Evolutionary conservation across 345 rosid genomes (phyloP), one percentile per base, ranked within the genome.

Genomic region (Mallotus nudiflorus): DNA sequence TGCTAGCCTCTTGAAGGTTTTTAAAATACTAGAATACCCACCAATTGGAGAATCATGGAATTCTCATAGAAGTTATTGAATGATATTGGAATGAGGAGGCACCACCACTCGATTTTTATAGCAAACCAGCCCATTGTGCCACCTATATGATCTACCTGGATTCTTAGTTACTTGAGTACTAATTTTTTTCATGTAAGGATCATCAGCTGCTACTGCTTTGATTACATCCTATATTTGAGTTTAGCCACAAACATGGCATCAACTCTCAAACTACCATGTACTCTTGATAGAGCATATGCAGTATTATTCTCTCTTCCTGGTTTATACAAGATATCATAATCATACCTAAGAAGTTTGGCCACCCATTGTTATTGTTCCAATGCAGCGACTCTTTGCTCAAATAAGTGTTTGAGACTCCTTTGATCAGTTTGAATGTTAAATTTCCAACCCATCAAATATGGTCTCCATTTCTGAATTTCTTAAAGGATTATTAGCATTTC

Each of bases 321-420:
- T 14, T 9, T 44, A 14, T 44, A 44, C 2, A 9, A 1, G 10
- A 44, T 44, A 1, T 44, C 48, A 14, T 44, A 44, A 14, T 44
- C 48, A 13, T 44, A 44, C 5, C 48, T 13, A 3, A 44, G 2
- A 3, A 44, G 44, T 20, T 64, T 42, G 0, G 50, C 29, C 13
- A 44, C 19, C 33, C 56, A 48, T 0, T 65, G 7, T 16, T 65
- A 9, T 0, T 65, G 42, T 13, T 65, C 42, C 3, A 22, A 25
- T 0, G 3, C 22, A 1, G 55, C 0, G 1, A 48, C 6, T 0
- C 6, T 0, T 9, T 48, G 42, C 9, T 65, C 25, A 0, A 65
- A 5, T 3, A 65, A 46, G 10, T 33, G 6, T 33, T 33, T 33
- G 37, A 33, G 37, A 6, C 37, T 33, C 6, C 37, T 33, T 6